phyloP scores from a whole-genome alignment of 2,329 filamentous ascomycete genomes.

The Clonostachys sp. region DNA sequence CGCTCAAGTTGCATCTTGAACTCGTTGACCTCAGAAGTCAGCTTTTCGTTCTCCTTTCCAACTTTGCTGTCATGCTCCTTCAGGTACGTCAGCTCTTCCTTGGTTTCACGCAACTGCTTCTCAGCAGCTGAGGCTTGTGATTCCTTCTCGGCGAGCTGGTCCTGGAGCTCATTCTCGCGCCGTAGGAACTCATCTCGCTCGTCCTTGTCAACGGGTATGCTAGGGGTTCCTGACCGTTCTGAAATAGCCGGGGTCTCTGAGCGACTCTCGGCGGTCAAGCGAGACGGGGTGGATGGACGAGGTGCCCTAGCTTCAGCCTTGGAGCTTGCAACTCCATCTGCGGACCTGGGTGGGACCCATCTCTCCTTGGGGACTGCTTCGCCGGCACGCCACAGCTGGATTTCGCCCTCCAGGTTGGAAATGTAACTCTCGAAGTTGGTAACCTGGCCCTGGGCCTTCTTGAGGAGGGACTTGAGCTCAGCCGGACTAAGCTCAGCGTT shows the following conservation, averaged over 20 bases:
- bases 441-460: conserved; percentile 86
- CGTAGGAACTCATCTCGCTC: conserved; percentile 94
- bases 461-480: conserved; percentile 88
- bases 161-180: conserved; percentile 94
- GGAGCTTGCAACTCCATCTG: conserved; percentile 32
- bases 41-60: conserved; percentile 84
- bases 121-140: conserved; percentile 74
- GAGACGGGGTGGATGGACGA: conserved; percentile 48
- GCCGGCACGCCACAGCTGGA: conserved; percentile 82
- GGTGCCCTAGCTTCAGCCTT: conserved; percentile 35
- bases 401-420: conserved; percentile 74
- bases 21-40: conserved; percentile 83
- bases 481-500: conserved; percentile 95
- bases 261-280: conserved; percentile 50
- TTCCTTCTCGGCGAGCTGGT: conserved; percentile 92
- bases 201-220: conserved; percentile 86
- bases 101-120: conserved; percentile 74
- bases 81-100: conserved; percentile 79
- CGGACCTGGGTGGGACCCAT: conserved; percentile 68
- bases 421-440: conserved; percentile 88
- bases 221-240: conserved; percentile 83
- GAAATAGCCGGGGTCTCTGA: conserved; percentile 62
- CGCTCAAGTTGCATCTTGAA: conserved; percentile 96
- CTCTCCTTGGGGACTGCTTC: conserved; percentile 84
- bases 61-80: conserved; percentile 82